Evolutionary conservation across 441 rosid species (phyloP).

Genomic region (Gossypium lobatum): DNA sequence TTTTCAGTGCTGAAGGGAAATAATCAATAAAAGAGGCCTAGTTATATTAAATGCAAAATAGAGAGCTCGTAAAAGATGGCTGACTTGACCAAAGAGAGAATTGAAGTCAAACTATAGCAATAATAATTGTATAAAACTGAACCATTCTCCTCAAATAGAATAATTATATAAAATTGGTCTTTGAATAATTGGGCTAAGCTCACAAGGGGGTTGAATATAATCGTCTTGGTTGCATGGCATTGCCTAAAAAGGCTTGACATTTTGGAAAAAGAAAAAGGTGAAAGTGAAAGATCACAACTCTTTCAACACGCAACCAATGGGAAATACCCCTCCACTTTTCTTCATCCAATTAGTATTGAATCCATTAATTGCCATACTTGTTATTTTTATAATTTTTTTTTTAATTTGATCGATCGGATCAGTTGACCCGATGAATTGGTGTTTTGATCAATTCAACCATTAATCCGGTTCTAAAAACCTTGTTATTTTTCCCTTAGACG

Average conservation of each 20-base stretch:
- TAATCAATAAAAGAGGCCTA: background rate
- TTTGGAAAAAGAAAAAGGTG: background rate
- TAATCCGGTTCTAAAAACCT: too few species aligned
- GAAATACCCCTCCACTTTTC: background rate
- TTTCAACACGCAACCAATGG: constrained; percentile 28
- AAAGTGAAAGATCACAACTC: background rate
- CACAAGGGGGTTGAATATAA: background rate
- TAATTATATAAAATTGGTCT: background rate
- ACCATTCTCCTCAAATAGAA: too few species aligned
- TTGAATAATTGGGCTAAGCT: background rate
- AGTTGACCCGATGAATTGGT: too few species aligned
- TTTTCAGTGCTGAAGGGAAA: background rate
- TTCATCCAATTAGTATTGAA: too few species aligned
- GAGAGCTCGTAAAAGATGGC: background rate
- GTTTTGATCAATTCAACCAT: too few species aligned
- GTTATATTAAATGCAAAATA: background rate
- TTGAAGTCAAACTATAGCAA: constrained; percentile 30
- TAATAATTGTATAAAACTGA: background rate
- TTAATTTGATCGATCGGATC: too few species aligned
- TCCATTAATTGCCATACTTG: too few species aligned
- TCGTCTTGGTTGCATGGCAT: background rate
- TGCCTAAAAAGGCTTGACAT: background rate
- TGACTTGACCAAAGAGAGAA: constrained; percentile 27
- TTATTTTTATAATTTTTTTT: too few species aligned
- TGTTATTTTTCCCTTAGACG: too few species aligned